phyloP scores from a whole-genome alignment of 768 basidiomycete species.

The Rhizopogon vesiculosus region DNA sequence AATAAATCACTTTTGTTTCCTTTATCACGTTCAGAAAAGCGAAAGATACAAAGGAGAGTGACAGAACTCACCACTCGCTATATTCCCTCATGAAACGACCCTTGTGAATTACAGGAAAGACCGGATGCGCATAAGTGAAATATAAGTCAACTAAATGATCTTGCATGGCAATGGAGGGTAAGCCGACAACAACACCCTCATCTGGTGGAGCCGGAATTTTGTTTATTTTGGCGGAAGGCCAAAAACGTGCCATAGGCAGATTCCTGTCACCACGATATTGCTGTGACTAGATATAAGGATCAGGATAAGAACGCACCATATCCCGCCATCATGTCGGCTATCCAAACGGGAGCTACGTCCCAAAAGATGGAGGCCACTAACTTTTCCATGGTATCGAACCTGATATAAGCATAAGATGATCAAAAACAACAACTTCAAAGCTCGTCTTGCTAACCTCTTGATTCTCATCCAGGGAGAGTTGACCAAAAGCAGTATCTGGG shows the following conservation, averaged over 20 bases:
- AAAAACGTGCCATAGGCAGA: conserved; percentile 70
- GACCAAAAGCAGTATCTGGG: conserved; percentile 56
- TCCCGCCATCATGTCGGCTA: conserved; percentile 61
- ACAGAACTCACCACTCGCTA: conserved; percentile 38
- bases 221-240: conserved; percentile 55
- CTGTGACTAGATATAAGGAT: conserved; percentile 9
- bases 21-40: conserved; percentile 8
- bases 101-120: conserved; percentile 79
- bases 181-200: conserved; percentile 36
- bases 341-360: conserved; percentile 61
- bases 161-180: conserved; percentile 63
- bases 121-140: conserved; percentile 80
- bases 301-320: conserved; percentile 43
- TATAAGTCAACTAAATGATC: conserved; percentile 69
- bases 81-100: conserved; percentile 64
- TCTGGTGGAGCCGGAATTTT: conserved; percentile 35
- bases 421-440: background rate
- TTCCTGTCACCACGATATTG: conserved; percentile 37
- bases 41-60: background rate
- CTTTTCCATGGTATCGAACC: conserved; percentile 81
- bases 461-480: conserved; percentile 72
- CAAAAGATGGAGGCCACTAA: conserved; percentile 74
- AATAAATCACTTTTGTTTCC: conserved; percentile 22
- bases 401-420: conserved; percentile 25
- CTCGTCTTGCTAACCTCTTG: conserved; percentile 47